Evolutionary conservation across 306 rosid species (phyloP).

Genomic region (Acacia melanoxylon): DNA sequence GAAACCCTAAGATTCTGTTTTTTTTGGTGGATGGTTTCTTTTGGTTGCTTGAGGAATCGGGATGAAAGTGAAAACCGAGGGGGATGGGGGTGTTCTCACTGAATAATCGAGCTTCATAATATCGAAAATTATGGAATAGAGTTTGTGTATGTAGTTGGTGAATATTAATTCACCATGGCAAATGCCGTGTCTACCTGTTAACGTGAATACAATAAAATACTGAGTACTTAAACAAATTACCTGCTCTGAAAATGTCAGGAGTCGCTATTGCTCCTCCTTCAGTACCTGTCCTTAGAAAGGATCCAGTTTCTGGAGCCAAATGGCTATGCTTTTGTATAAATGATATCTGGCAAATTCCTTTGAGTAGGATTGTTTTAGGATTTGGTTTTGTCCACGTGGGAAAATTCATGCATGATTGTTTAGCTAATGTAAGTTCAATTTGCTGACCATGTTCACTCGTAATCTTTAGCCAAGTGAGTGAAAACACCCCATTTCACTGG

Average conservation of each 20-base stretch:
- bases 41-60: background rate
- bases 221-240: background rate
- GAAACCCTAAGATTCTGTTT: constrained; percentile 52
- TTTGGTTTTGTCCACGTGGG: constrained; percentile 7
- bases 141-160: background rate
- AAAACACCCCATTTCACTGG: background rate
- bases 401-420: background rate
- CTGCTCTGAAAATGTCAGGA: background rate
- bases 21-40: background rate
- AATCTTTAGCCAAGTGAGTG: constrained; percentile 11
- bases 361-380: constrained; percentile 1
- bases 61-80: background rate
- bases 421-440: background rate
- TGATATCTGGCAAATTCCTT: background rate
- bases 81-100: constrained; percentile 2
- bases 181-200: background rate
- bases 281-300: background rate
- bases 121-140: constrained; percentile 1
- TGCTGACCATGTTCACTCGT: background rate
- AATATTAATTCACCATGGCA: background rate
- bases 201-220: background rate
- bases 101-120: constrained; percentile 5
- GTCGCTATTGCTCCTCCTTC: background rate
- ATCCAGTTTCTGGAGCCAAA: constrained; percentile 11
- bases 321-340: background rate